A percentile compares a stretch with the other conserved stretches of the same genome.
These are phyloP conservation scores for Striga asiatica DNA, from an alignment of 257 asterid genomes.

Conservation along the genomic window DNA sequence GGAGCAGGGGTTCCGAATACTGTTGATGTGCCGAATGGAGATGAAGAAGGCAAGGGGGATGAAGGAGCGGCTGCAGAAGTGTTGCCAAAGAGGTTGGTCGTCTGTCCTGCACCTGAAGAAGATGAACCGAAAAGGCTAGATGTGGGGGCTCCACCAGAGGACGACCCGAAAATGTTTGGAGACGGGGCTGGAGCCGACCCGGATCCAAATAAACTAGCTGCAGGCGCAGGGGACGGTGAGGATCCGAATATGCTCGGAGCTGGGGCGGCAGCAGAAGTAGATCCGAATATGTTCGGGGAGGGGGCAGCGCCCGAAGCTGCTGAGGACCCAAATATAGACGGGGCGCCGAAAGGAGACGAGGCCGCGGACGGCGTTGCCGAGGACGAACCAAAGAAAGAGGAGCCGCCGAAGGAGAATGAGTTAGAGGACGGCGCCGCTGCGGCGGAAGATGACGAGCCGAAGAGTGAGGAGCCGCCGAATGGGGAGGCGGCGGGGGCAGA, in stretches of 20 bases:
- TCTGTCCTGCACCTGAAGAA: constrained; percentile 8
- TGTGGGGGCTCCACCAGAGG: constrained; percentile 25
- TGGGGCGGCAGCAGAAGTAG: constrained; percentile 21
- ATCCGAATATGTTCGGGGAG: constrained; percentile 19
- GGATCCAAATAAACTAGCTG: constrained; percentile 13
- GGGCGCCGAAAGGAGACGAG: constrained; percentile 7
- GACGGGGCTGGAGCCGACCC: neutral
- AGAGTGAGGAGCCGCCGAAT: too few relatives aligned
- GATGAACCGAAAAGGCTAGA: constrained; percentile 18
- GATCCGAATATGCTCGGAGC: constrained; percentile 13
- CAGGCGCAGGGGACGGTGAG: neutral
- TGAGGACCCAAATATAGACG: constrained; percentile 12
- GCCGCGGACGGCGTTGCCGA: constrained; percentile 15
- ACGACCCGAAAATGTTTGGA: constrained; percentile 15
- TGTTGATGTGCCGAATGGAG: constrained; percentile 27
- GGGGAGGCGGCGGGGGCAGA: constrained; percentile 15
- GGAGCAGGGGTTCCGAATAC: constrained; percentile 34
- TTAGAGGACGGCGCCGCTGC: too few relatives aligned
- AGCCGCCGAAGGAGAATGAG: too few relatives aligned
- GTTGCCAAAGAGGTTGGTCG: constrained; percentile 19
- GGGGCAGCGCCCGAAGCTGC: constrained; percentile 22
- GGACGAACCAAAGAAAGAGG: constrained; percentile 16
- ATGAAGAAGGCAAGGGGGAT: constrained; percentile 24
- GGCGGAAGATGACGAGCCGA: too few relatives aligned
- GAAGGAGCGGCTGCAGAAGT: constrained; percentile 14